A percentile compares a stretch with the other conserved stretches of the same genome.
Evolutionary conservation across 108 stramenopile genomes (phyloP).

Genomic region (Pseudonitzschia multiseries): DNA sequence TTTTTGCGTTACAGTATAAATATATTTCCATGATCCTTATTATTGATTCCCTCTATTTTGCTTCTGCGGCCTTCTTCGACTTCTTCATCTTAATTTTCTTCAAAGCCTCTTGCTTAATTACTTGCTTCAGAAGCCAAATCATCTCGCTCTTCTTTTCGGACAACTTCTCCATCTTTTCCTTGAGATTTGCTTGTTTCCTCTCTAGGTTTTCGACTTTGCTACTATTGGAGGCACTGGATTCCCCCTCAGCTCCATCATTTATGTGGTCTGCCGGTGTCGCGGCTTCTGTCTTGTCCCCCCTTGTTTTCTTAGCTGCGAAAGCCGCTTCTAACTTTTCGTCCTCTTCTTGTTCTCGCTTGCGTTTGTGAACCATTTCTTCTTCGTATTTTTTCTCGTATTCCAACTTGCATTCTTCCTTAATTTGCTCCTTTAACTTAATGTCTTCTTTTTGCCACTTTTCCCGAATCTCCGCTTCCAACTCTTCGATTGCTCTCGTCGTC

Average conservation of each 20-base stretch:
- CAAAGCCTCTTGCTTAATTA: slow-evolving; percentile 52
- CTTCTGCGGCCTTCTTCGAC: slow-evolving; percentile 17
- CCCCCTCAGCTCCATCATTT: slow-evolving; percentile 1
- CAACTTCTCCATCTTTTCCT: slow-evolving; percentile 40
- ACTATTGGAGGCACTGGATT: not conserved
- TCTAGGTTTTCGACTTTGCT: slow-evolving; percentile 19
- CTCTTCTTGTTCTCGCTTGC: slow-evolving; percentile 18
- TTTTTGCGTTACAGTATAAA: too few relatives aligned
- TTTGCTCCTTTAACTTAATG: slow-evolving; percentile 24
- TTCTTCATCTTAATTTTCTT: slow-evolving; percentile 32
- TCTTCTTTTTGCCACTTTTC: slow-evolving; percentile 3
- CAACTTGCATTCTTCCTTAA: slow-evolving; percentile 18
- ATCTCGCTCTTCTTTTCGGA: slow-evolving; percentile 48
- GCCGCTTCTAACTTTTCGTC: slow-evolving; percentile 7
- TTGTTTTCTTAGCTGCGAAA: not conserved
- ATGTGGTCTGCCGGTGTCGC: too few relatives aligned
- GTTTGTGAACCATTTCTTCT: slow-evolving; percentile 25
- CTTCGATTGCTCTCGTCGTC: slow-evolving; percentile 10
- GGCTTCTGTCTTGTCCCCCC: not conserved
- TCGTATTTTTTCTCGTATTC: slow-evolving; percentile 28
- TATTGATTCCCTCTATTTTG: slow-evolving; percentile 3
- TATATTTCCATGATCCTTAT: too few relatives aligned
- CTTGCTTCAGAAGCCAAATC: slow-evolving; percentile 56
- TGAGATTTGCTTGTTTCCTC: slow-evolving; percentile 28
- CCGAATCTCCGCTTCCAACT: slow-evolving; percentile 16